Base-by-base conservation (phyloP, 768 basidiomycete genomes). In the Podaxis carcinomalis region DNA sequence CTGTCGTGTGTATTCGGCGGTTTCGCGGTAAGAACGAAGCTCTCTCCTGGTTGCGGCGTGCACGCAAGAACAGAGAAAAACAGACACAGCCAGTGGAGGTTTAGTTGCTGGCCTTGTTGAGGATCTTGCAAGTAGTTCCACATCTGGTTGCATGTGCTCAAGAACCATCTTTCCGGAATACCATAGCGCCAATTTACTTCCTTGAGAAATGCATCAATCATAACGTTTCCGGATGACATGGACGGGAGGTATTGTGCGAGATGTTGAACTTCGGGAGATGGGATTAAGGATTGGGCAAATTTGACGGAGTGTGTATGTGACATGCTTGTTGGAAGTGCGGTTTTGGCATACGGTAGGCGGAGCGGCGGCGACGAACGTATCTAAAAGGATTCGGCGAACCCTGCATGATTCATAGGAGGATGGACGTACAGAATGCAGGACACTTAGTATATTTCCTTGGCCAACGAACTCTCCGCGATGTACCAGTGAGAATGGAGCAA, bases 181-280 rank as follows among this genome's bases (percentile, higher is more conserved):
- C 81, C 80, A 56, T 77, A 82, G 23, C 78, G 76, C 80, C 80
- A 82, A 61, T 83, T 83, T 52, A 74, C 70, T 49, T 78, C 73
- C 19, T 68, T 62, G 69, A 85, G 82, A 68, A 77, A 84, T 14
- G 67, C 64, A 9, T 71, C 66, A 19, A 77, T 70, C 32, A 82
- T 72, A n/a, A 69, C 60, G 57, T 74, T 66, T 37, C 77, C 68
- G 19, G 74, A 65, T 51, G 66, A 39, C 56, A 68, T 66, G 49
- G 73, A 59, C 32, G 77, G 77, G 37, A 80, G 66, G 54, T 71
- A 66, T 19, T 68, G 64, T 23, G 78, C 64, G 23, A 81, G 69
- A 51, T 73, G 69, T 37, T 72, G 71, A 40, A 77, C 63, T 27
- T 68, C 36, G 64, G 59, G 63, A 59, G 49, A 57, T 42, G 59